phyloP scores from a whole-genome alignment of 768 basidiomycete species.

The Rhodotorula toruloides region DNA sequence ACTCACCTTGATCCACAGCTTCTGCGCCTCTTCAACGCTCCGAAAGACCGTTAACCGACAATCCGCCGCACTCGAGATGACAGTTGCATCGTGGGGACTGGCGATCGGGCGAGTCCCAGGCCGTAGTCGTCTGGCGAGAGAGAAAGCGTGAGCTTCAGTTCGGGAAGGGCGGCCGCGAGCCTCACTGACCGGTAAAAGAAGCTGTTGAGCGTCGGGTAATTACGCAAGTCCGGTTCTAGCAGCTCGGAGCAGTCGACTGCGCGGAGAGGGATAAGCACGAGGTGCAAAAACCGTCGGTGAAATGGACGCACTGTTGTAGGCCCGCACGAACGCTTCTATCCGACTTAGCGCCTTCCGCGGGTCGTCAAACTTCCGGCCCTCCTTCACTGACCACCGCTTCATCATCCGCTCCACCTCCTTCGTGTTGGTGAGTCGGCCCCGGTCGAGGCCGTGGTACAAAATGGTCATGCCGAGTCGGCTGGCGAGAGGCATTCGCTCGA shows the following conservation, averaged over 20 bases:
- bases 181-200: conserved; percentile 60
- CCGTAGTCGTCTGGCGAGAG: conserved; percentile 39
- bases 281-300: conserved; percentile 54
- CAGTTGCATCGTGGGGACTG: conserved; percentile 53
- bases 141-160: rapidly evolving
- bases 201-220: conserved; percentile 68
- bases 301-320: conserved; percentile 48
- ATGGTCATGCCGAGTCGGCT: conserved; percentile 8
- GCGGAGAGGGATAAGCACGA: too few relatives aligned
- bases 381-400: too few relatives aligned
- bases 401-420: background rate
- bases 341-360: conserved; percentile 36
- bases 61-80: conserved; percentile 66
- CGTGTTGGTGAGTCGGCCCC: background rate
- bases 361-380: conserved; percentile 25
- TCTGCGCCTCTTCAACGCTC: conserved; percentile 56
- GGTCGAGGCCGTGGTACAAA: conserved; percentile 13
- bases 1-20: conserved; percentile 58
- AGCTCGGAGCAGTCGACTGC: conserved; percentile 58
- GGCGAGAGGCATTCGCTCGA: conserved; percentile 18
- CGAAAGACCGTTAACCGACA: conserved; percentile 67
- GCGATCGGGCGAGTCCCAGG: conserved; percentile 61
- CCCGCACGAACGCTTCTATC: conserved; percentile 47
- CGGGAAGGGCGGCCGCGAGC: too few relatives aligned
- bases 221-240: conserved; percentile 57